Evolutionary conservation across 768 basidiomycete genomes (phyloP).

Genomic region (Trametes maxima): DNA sequence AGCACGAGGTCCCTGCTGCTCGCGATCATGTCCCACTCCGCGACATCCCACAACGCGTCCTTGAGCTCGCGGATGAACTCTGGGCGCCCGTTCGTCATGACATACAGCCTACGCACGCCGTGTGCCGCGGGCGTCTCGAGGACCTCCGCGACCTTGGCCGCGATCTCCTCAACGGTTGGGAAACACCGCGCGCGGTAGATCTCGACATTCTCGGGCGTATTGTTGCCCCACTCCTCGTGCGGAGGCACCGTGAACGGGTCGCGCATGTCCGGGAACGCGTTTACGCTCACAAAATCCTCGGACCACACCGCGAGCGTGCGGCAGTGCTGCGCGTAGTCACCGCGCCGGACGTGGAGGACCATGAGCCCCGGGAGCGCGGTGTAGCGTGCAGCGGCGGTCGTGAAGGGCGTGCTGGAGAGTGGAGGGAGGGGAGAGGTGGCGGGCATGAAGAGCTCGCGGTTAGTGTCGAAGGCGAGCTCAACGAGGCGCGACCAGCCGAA

Average conservation of each 20-base stretch:
- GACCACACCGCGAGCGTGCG: constrained; percentile 33
- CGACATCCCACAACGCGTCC: constrained; percentile 38
- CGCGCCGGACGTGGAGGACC: constrained; percentile 18
- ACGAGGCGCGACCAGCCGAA: constrained; percentile 59
- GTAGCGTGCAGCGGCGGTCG: constrained; percentile 12
- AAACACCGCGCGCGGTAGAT: constrained; percentile 52
- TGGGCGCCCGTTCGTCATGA: constrained; percentile 65
- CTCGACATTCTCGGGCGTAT: constrained; percentile 28
- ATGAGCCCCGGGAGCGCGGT: constrained; percentile 17
- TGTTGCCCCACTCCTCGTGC: constrained; percentile 23
- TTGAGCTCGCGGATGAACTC: constrained; percentile 52
- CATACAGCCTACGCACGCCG: constrained; percentile 50
- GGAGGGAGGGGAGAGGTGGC: background rate
- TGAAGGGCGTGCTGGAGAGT: constrained; percentile 11
- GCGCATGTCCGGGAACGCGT: constrained; percentile 50
- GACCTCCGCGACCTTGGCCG: constrained; percentile 40
- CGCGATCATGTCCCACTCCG: constrained; percentile 50
- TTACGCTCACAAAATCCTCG: constrained; percentile 52
- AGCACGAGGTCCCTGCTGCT: constrained; percentile 60
- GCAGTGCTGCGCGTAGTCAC: constrained; percentile 21
- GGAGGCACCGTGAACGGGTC: constrained; percentile 44
- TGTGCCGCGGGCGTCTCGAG: constrained; percentile 21
- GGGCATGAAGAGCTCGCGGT: constrained; percentile 20
- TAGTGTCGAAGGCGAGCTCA: constrained; percentile 37
- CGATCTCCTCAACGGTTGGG: constrained; percentile 53